Percentiles rank a stretch among this genome's conserved stretches.
phyloP scores from a whole-genome alignment of 2,329 filamentous ascomycete species.

The Colletotrichum phormii region DNA sequence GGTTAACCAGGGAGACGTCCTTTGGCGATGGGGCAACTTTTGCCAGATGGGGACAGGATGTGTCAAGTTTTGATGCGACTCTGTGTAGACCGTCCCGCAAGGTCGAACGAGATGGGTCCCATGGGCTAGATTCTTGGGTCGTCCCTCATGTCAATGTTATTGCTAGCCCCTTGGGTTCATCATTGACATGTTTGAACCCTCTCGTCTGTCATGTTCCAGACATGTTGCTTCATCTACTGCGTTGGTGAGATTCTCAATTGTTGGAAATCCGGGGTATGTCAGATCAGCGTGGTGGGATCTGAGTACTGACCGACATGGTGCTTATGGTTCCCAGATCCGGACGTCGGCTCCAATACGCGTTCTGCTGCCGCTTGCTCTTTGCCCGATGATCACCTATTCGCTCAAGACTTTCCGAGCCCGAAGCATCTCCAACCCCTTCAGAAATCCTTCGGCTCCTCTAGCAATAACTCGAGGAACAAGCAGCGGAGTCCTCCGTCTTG shows the following conservation, averaged over 20 bases:
- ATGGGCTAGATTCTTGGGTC: slow-evolving; percentile 15
- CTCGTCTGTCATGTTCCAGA: background rate
- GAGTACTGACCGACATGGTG: background rate
- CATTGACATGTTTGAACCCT: background rate
- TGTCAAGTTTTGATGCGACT: slow-evolving; percentile 30
- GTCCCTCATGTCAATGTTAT: background rate
- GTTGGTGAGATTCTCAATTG: background rate
- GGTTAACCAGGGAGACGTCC: slow-evolving; percentile 5
- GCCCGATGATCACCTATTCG: background rate
- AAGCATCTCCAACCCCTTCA: background rate
- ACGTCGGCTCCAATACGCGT: background rate
- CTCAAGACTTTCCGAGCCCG: background rate
- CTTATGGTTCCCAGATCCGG: slow-evolving; percentile 9
- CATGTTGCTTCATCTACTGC: background rate
- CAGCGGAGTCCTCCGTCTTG: background rate
- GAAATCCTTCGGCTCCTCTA: background rate
- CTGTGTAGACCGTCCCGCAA: slow-evolving; percentile 8
- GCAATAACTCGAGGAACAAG: background rate
- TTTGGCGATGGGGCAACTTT: slow-evolving; percentile 20
- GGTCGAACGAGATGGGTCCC: slow-evolving; percentile 24
- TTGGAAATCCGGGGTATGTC: background rate
- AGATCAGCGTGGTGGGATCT: background rate
- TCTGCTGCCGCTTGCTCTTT: background rate
- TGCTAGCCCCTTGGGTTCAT: slow-evolving; percentile 2
- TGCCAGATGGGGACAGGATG: slow-evolving; percentile 26